Evolutionary conservation across 139 green algal genomes (phyloP).

Genomic region (Microglena sp.): DNA sequence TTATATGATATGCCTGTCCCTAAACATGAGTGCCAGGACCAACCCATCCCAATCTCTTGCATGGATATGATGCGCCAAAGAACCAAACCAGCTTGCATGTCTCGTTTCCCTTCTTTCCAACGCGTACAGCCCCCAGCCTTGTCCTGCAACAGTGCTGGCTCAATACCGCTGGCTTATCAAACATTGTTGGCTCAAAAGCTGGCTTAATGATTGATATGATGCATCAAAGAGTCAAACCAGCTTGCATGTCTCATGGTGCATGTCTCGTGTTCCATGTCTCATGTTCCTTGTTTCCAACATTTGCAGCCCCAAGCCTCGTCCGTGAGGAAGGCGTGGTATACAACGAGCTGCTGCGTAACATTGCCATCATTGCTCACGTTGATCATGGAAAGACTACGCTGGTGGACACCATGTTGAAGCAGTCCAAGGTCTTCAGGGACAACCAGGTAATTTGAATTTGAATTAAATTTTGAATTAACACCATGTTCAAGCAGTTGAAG

Average conservation of each 20-base stretch:
- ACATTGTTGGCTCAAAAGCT: not conserved
- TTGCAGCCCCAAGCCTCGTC: conserved; percentile 8
- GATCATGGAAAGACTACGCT: conserved; percentile 92
- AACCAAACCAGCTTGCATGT: not conserved
- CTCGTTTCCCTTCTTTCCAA: no score
- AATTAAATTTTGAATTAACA: not conserved
- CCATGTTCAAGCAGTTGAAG: not conserved
- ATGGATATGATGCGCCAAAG: not conserved
- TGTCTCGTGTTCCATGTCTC: not conserved
- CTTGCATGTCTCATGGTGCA: not conserved
- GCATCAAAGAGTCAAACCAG: not conserved
- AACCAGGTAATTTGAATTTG: conserved; percentile 40
- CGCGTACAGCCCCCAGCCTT: not conserved
- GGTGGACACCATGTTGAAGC: conserved; percentile 58
- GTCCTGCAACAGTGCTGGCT: not conserved
- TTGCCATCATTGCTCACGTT: conserved; percentile 85
- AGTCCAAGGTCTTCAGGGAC: conserved; percentile 75
- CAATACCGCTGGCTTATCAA: not conserved
- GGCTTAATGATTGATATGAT: not conserved
- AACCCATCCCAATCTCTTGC: no score
- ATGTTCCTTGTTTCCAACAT: no score
- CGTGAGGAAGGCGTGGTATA: not conserved
- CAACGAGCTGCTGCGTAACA: conserved; percentile 47
- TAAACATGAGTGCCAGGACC: no score
- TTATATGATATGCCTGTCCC: no score